Conservation (phyloP, 257 asterid species). For the Paraleonurus japonicus region DNA sequence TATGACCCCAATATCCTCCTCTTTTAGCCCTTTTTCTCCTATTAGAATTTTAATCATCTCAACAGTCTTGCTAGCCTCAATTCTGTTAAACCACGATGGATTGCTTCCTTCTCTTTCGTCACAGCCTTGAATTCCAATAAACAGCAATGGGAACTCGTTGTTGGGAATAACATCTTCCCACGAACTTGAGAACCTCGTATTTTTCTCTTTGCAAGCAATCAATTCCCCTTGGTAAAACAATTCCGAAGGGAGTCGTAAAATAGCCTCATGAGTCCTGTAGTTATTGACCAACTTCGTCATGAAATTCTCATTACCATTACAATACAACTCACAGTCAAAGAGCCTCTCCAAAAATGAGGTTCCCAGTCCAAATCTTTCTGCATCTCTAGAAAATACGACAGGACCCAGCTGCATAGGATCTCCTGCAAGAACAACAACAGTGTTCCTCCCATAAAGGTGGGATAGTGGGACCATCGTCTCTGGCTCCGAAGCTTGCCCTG, state of each 20-base stretch:
- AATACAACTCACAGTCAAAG: conserved; percentile 48
- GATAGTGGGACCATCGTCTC: conserved; percentile 90
- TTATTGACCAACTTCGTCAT: conserved; percentile 66
- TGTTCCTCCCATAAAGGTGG: conserved; percentile 42
- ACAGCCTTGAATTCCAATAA: conserved; percentile 82
- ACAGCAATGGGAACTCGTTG: conserved; percentile 73
- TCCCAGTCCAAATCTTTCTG: conserved; percentile 70
- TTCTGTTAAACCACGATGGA: conserved; percentile 96
- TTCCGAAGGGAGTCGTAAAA: conserved; percentile 71
- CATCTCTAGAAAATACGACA: conserved; percentile 58
- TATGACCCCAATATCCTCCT: conserved; percentile 82
- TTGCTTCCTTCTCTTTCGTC: conserved; percentile 95
- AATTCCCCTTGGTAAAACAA: conserved; percentile 69
- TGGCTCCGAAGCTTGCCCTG: conserved; percentile 98
- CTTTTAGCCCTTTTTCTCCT: conserved; percentile 49
- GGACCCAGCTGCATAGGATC: conserved; percentile 98
- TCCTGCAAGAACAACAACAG: conserved; percentile 83
- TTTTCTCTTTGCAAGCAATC: conserved; percentile 61
- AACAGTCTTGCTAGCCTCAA: conserved; percentile 87
- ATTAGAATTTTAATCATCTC: conserved; percentile 52
- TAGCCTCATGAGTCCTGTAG: conserved; percentile 76
- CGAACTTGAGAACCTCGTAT: conserved; percentile 15
- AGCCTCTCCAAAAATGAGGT: conserved; percentile 84
- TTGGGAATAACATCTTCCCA: conserved; percentile 59
- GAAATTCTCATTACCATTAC: conserved; percentile 38